Evolutionary conservation across 306 rosid genomes (phyloP), one percentile per base, ranked within the genome.

Genomic region (Pterocarpus macrocarpus): DNA sequence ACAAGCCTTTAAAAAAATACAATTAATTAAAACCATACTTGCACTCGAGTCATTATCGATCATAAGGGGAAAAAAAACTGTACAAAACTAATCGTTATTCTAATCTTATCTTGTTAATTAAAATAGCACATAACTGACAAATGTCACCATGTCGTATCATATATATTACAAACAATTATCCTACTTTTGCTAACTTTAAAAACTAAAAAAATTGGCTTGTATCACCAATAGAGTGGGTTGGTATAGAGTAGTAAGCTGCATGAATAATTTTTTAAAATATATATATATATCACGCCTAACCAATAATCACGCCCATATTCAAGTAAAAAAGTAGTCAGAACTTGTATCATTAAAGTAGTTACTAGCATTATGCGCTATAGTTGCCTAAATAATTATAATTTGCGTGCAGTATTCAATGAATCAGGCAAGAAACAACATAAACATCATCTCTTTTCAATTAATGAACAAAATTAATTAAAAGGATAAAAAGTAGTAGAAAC

Each of bases 401-500:
- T 17, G 22, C 35, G 62, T 50, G 30, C 14, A 14, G 16, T 43
- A 55, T 55, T 16, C 30, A n/a, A 55, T 55, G 61, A 55, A 70
- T 32, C 61, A 50, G 17, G 47, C 5, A 36, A 50, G 7, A 56
- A 33, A 71, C 33, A 50, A 34, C 8, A n/a, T 50, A 16, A 71
- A 34, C 44, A 3, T 11, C 53, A 41, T 10, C 8, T 55, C 30
- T 13, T 45, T 43, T 68, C 12, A 44, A 43, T 43, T 45, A 17
- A 41, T 43, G 72, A 50, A 71, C 50, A 32, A 33, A 52, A 11
- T 30, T 32, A 66, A 66, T 66, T 41, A 16, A 66, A 41, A 66
- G 71, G 53, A 0, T 14, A 11, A 7, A 7, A 66, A 16, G 28
- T 6, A 5, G 35, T 13, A 33, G 44, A 39, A 36, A n/a, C 4